These are phyloP conservation scores for Gardenia jasminoides DNA, from an alignment of 257 asterid species.

Conservation along the genomic window DNA sequence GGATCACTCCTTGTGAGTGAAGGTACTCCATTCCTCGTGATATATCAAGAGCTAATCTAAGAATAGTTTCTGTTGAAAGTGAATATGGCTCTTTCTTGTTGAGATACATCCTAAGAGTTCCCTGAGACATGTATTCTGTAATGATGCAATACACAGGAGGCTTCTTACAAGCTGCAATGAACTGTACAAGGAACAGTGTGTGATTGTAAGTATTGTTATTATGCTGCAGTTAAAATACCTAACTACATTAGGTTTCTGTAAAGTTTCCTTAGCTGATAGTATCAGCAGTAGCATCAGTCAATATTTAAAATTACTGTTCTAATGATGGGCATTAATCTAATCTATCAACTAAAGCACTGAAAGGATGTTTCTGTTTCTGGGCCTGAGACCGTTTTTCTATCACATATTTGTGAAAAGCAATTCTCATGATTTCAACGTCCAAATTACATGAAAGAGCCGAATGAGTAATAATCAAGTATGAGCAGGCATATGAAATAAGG, in stretches of 20 bases:
- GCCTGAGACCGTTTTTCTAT: background rate
- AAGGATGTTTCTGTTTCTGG: background rate
- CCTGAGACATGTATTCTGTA: constrained; percentile 48
- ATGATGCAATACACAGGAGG: constrained; percentile 49
- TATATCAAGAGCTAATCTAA: constrained; percentile 45
- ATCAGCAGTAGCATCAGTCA: background rate
- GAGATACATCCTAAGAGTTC: constrained; percentile 44
- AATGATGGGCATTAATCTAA: background rate
- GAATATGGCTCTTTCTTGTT: constrained; percentile 47
- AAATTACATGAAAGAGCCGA: background rate
- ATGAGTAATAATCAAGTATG: background rate
- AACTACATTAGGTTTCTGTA: background rate
- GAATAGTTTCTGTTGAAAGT: constrained; percentile 38
- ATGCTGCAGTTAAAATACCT: background rate
- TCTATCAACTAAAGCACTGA: background rate
- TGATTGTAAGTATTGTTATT: background rate
- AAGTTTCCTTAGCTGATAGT: background rate
- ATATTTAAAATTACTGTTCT: background rate
- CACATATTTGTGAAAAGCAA: too few species aligned
- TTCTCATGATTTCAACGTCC: background rate
- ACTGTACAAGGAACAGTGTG: constrained; percentile 17
- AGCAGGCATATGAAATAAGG: background rate
- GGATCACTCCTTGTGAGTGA: constrained; percentile 45
- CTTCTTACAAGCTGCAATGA: constrained; percentile 42
- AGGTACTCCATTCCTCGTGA: constrained; percentile 46